These are phyloP conservation scores for Trichoderma afroharzianum DNA, from an alignment of 2,329 filamentous ascomycete species.

Conservation along the genomic window DNA sequence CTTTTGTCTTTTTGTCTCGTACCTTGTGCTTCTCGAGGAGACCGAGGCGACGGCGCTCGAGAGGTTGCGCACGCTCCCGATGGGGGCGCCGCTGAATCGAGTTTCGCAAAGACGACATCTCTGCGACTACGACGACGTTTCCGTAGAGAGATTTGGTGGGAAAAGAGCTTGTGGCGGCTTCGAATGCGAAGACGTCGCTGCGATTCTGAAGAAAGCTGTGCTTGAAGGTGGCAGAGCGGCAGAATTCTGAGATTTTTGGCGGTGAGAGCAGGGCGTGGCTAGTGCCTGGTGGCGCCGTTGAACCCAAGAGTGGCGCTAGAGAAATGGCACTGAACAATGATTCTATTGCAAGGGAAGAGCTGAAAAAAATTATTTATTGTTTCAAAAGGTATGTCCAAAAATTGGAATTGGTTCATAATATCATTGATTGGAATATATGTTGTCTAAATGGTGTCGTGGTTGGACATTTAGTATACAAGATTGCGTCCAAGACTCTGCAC, in stretches of 20 bases:
- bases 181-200: background rate
- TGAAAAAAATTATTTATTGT: background rate
- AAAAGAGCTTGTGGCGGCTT: background rate
- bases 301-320: background rate
- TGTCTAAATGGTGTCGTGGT: background rate
- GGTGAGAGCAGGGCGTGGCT: slow-evolving; percentile 27
- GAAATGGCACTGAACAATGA: background rate
- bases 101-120: slow-evolving; percentile 59
- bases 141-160: background rate
- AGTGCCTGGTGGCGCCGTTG: background rate
- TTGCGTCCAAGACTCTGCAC: background rate
- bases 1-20: slow-evolving; percentile 17
- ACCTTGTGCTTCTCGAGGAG: slow-evolving; percentile 95
- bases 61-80: slow-evolving; percentile 82
- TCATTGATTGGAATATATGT: background rate
- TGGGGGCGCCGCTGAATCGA: slow-evolving; percentile 78
- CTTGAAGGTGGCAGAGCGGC: slow-evolving; percentile 22
- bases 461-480: slow-evolving; percentile 6
- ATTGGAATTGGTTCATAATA: background rate
- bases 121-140: background rate
- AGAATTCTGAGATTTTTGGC: slow-evolving; percentile 39
- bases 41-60: slow-evolving; percentile 80
- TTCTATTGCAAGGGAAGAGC: background rate
- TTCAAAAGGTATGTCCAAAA: background rate
- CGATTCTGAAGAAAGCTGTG: slow-evolving; percentile 7